These are phyloP conservation scores for Abelmoschus esculentus DNA, from an alignment of 345 rosid genomes.

Conservation along the genomic window DNA sequence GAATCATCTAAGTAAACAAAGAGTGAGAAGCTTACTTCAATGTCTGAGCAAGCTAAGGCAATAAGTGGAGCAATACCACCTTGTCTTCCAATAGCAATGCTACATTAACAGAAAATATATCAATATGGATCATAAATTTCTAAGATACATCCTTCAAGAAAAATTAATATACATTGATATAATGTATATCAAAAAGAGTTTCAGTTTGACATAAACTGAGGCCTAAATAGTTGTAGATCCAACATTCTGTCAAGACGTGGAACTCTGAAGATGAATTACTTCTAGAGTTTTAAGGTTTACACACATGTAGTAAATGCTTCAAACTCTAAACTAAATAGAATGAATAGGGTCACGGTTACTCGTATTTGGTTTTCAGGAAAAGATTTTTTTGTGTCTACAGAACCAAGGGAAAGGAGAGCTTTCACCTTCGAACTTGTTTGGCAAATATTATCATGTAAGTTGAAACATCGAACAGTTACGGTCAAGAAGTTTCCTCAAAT, in stretches of 20 bases:
- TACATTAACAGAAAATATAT: slow-evolving; percentile 18
- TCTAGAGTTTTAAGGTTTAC: background rate
- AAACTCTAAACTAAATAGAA: background rate
- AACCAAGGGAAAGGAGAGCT: background rate
- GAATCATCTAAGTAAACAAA: background rate
- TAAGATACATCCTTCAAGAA: background rate
- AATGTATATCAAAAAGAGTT: background rate
- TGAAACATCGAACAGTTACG: background rate
- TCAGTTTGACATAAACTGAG: background rate
- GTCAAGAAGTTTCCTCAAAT: background rate
- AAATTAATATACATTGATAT: background rate
- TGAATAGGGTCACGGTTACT: background rate
- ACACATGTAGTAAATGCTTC: background rate
- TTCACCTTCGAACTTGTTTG: background rate
- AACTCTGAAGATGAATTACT: no score
- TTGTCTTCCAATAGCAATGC: slow-evolving; percentile 70
- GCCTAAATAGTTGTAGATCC: background rate
- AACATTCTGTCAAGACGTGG: background rate
- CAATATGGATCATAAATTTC: background rate
- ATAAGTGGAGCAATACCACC: slow-evolving; percentile 74
- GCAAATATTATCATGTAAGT: background rate
- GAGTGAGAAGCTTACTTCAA: slow-evolving; percentile 38
- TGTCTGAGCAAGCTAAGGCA: slow-evolving; percentile 54
- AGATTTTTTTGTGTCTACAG: background rate
- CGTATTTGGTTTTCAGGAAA: background rate